Evolutionary conservation across 768 basidiomycete genomes (phyloP), one percentile per base, ranked within the genome.

Genomic region (Ramaria sp.): DNA sequence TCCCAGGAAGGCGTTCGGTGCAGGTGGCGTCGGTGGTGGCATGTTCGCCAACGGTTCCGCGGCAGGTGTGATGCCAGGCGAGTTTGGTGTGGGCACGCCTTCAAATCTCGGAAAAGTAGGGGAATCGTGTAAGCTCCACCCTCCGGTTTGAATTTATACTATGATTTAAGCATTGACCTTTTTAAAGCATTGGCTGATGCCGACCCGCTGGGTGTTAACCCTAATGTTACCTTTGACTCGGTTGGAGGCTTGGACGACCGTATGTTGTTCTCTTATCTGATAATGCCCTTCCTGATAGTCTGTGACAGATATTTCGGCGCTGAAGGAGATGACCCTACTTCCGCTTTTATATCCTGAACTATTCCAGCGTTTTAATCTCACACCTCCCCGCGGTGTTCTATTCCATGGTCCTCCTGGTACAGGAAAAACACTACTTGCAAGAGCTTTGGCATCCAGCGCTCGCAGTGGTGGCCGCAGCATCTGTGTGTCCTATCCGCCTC

Each of bases 321-420:
- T 98, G 59, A 98, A 97, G 72, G 96, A 99, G 68, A 98, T 99
- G 96, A 97, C 97, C 0, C 76, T 97, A 9, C 78, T 99, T 0
- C 96, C 96, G 1, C 74, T 99, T 0, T 73, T 97, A 22, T 98
- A 99, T 67, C 96, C 96, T 0, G 96, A 99, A 69, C 83, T 99
- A 13, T 98, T 98, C 67, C 91, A 94, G 62, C 82, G 84, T 49
- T 95, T 98, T 69, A 84, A 82, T 51, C 82, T 99, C 39, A 97
- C 92, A 0, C 96, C 96, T 42, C 96, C 96, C 1, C 79, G 96
- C 33, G 96, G 96, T 51, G 96, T 99, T 0, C 73, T 99, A 20
- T 96, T 99, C 71, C 95, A 98, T 66, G 96, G 96, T 15, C 96
- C 96, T 10, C 96, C 96, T 0, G 96, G 96, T n/a, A 99, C 96